Evolutionary conservation across 2,329 filamentous ascomycete species (phyloP), one percentile per base, ranked within the genome.

Genomic region (Clarireedia paspali): DNA sequence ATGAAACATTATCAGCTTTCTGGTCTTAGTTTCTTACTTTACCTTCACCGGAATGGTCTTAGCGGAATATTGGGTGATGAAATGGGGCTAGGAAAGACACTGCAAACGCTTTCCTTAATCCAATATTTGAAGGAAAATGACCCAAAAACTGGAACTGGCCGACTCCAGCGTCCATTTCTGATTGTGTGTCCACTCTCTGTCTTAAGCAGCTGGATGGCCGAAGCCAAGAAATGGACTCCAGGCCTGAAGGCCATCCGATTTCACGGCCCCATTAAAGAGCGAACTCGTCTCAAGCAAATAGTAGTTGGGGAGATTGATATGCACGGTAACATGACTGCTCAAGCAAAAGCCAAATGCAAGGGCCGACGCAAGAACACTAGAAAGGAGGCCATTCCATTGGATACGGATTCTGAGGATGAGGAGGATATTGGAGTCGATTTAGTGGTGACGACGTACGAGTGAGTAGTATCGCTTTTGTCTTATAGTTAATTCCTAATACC

Each of bases 1-100:
- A 75, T 80, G 67, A 80, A 79, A 61, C 72, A 75, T 3, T 78
- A 80, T 47, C 77, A 79, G 57, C 63, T 79, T 0, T 72, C 74
- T 3, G 77, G 77, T 1, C 66, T 80, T 0, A 76, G 74, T 0
- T 79, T 78, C 61, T 70, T 80, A 6, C 62, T 76, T 0, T 72
- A 76, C 59, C 70, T 76, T 55, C 70, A 75, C 58, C 64, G 70
- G 2, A 76, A 77, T 56, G 64, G 56, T 17, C 20, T 52, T 5
- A 46, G 27, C 17, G 70, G 71, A 5, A 75, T 78, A 39, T 63
- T 78, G 2, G 75, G 75, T 17, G 75, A 78, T 52, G 75, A 77
- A 54, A 78, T 77, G 75, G 75, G 75, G 20, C 67, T 78, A 4
- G 75, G 75, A 26, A 78, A 77, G 64, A 77, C 75, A 1, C 63